Conservation (phyloP, 2,329 filamentous ascomycete genomes). For the Hypoxylon sp. region DNA sequence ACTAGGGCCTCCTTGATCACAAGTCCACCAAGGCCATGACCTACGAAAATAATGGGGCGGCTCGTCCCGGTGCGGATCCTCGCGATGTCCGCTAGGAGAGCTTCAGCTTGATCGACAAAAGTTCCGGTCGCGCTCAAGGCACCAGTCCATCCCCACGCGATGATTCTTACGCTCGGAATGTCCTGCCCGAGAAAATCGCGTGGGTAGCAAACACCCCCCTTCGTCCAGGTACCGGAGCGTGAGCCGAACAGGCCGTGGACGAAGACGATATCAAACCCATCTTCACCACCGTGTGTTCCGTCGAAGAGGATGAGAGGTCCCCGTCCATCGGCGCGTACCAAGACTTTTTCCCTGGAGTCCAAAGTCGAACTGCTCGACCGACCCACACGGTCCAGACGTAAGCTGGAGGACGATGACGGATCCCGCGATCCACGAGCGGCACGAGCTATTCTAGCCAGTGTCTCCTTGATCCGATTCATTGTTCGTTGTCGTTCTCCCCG, state of each 20-base stretch:
- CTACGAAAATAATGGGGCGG: conserved; percentile 53
- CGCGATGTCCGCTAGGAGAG: conserved; percentile 50
- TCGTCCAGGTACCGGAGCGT: conserved; percentile 49
- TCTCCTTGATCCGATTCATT: conserved; percentile 54
- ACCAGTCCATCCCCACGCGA: conserved; percentile 52
- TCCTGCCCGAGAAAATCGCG: conserved; percentile 52
- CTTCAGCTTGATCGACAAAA: conserved; percentile 51
- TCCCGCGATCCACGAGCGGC: conserved; percentile 49
- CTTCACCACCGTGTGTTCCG: conserved; percentile 45
- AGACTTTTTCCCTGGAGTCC: conserved; percentile 49
- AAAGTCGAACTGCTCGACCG: conserved; percentile 51
- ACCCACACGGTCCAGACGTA: conserved; percentile 50
- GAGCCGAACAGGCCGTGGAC: conserved; percentile 53
- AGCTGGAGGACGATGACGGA: conserved; percentile 39
- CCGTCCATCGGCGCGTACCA: conserved; percentile 48
- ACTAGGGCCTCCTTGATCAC: conserved; percentile 53
- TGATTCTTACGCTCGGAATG: conserved; percentile 48
- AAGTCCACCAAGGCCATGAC: conserved; percentile 53
- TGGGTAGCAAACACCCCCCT: conserved; percentile 51
- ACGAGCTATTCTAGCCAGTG: conserved; percentile 52
- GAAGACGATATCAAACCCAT: conserved; percentile 52
- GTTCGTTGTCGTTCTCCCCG: conserved; percentile 44
- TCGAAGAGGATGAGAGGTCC: conserved; percentile 50
- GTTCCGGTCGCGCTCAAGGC: conserved; percentile 44
- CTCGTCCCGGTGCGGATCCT: conserved; percentile 47